These are phyloP conservation scores for Apophysomyces sp. DNA, from an alignment of 371 early-diverging fungal species.

Conservation along the genomic window DNA sequence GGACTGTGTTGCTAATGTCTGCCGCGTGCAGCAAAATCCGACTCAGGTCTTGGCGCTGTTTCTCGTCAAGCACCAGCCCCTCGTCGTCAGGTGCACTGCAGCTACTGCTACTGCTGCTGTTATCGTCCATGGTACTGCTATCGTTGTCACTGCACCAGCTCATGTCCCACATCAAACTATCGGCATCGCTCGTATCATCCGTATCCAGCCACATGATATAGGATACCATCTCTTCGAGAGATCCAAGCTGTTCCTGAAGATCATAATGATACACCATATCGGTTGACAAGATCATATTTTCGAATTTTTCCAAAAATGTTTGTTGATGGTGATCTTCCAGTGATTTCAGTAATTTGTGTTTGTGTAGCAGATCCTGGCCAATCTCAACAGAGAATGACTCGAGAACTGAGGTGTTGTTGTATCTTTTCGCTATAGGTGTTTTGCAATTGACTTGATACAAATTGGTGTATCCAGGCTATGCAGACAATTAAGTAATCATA, in stretches of 20 bases:
- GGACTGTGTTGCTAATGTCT: conserved; percentile 80
- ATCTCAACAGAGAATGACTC: conserved; percentile 77
- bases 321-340: conserved; percentile 28
- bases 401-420: conserved; percentile 73
- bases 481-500: conserved; percentile 14
- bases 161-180: neutral
- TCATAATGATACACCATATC: conserved; percentile 83
- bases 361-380: conserved; percentile 57
- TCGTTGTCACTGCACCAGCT: neutral
- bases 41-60: conserved; percentile 57
- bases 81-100: neutral
- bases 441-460: conserved; percentile 79
- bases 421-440: conserved; percentile 61
- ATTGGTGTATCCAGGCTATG: conserved; percentile 84
- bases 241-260: conserved; percentile 52
- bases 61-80: conserved; percentile 9
- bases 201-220: conserved; percentile 63
- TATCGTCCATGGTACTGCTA: neutral
- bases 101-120: neutral
- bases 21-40: conserved; percentile 73
- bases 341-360: conserved; percentile 50
- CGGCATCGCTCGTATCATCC: conserved; percentile 31
- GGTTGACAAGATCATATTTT: conserved; percentile 69
- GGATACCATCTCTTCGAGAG: conserved; percentile 32
- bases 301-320: conserved; percentile 41